These are phyloP conservation scores for Pseudoneurospora amorphoporcata DNA, from an alignment of 495 filamentous ascomycete genomes.

Conservation along the genomic window DNA sequence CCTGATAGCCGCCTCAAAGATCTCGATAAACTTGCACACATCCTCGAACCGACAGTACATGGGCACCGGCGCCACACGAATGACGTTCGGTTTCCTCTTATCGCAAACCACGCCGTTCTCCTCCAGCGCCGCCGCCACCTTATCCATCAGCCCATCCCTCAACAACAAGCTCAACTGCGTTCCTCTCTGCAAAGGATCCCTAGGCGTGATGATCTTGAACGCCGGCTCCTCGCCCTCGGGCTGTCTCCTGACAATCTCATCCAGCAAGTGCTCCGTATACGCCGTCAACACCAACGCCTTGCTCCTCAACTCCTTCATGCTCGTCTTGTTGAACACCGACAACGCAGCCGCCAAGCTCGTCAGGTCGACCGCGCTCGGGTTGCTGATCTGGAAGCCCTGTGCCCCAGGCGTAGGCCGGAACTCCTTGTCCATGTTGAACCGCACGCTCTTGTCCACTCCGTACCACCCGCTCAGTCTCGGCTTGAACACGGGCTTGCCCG, in stretches of 20 bases:
- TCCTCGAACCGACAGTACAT: constrained; percentile 77
- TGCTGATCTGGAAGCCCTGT: constrained; percentile 53
- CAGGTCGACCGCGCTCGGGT: constrained; percentile 52
- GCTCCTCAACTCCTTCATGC: constrained; percentile 53
- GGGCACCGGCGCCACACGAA: constrained; percentile 77
- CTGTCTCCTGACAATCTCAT: constrained; percentile 15
- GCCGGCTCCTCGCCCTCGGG: constrained; percentile 30
- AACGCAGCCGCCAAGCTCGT: constrained; percentile 62
- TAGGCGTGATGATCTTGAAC: constrained; percentile 73
- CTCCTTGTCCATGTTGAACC: constrained; percentile 67
- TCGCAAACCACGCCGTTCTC: constrained; percentile 67
- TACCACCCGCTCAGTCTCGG: constrained; percentile 69
- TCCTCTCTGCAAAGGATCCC: constrained; percentile 58
- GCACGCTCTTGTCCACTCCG: constrained; percentile 59
- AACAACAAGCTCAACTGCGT: constrained; percentile 75
- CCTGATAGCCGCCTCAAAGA: constrained; percentile 38
- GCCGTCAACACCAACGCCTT: constrained; percentile 66
- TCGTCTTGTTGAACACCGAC: constrained; percentile 59
- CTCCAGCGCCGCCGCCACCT: constrained; percentile 53
- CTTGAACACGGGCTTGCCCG: constrained; percentile 17
- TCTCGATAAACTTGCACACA: constrained; percentile 63
- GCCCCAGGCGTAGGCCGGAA: constrained; percentile 62
- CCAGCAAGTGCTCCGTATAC: constrained; percentile 64
- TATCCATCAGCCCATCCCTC: constrained; percentile 52
- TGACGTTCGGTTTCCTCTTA: constrained; percentile 76